These are phyloP conservation scores for Eremothecium cymbalariae DNA, from an alignment of 1,139 yeast species.

Conservation along the genomic window DNA sequence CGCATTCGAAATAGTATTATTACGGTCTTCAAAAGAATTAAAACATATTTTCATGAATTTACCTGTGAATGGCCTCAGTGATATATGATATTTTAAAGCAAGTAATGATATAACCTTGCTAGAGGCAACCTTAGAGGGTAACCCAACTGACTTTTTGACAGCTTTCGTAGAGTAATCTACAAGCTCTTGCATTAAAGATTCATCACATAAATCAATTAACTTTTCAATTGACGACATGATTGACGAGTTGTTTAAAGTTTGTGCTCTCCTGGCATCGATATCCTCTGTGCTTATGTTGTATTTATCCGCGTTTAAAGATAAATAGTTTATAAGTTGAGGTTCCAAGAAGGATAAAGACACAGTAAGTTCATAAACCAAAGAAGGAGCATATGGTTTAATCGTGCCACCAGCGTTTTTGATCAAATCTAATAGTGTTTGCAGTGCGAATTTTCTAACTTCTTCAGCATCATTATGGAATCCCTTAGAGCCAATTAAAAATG, in stretches of 20 bases:
- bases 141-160: constrained; percentile 66
- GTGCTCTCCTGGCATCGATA: constrained; percentile 71
- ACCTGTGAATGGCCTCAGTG: constrained; percentile 55
- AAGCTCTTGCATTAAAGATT: constrained; percentile 42
- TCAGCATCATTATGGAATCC: constrained; percentile 83
- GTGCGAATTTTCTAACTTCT: constrained; percentile 70
- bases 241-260: constrained; percentile 72
- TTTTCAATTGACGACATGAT: constrained; percentile 82
- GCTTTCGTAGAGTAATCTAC: constrained; percentile 40
- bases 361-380: constrained; percentile 60
- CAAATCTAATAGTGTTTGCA: constrained; percentile 62
- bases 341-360: constrained; percentile 77
- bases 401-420: constrained; percentile 55
- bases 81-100: constrained; percentile 48
- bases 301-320: constrained; percentile 82
- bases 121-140: constrained; percentile 87
- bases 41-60: constrained; percentile 49
- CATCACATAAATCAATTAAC: constrained; percentile 48
- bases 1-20: constrained; percentile 63
- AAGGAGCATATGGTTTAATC: constrained; percentile 61
- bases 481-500: constrained; percentile 69
- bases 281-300: constrained; percentile 64
- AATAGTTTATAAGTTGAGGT: constrained; percentile 81
- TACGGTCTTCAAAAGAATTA: constrained; percentile 59
- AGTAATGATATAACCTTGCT: constrained; percentile 66